Conservation (phyloP, 345 rosid species). For the Conringia planisiliqua region DNA sequence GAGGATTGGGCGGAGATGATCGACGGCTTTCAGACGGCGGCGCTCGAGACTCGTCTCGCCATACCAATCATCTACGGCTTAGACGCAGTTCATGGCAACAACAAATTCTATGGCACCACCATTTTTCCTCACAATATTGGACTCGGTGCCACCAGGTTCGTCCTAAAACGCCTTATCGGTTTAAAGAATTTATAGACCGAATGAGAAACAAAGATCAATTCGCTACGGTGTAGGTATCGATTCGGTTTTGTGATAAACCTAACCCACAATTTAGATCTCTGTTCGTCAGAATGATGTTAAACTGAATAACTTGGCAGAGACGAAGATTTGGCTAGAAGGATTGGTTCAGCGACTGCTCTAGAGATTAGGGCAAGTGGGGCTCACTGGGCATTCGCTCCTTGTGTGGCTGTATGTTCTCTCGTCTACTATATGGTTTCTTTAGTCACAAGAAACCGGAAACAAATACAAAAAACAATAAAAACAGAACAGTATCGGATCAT, state of each 20-base stretch:
- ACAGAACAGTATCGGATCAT: neutral
- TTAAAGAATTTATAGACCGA: neutral
- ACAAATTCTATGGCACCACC: conserved; percentile 68
- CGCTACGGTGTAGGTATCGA: neutral
- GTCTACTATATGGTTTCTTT: neutral
- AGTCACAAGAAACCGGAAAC: neutral
- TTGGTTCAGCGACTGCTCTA: conserved; percentile 74
- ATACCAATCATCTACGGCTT: conserved; percentile 74
- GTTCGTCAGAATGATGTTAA: neutral
- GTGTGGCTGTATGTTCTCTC: conserved; percentile 62
- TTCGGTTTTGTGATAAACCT: neutral
- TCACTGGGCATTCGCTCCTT: conserved; percentile 76
- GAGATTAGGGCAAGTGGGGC: conserved; percentile 82
- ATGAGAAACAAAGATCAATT: neutral
- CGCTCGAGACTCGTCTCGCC: conserved; percentile 58
- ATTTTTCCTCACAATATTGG: conserved; percentile 80
- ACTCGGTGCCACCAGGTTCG: conserved; percentile 83
- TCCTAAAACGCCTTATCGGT: neutral
- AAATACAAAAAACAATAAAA: neutral
- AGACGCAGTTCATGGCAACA: conserved; percentile 92
- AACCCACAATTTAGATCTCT: too few relatives aligned
- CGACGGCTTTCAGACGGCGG: conserved; percentile 56
- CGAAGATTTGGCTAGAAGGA: conserved; percentile 57
- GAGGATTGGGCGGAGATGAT: conserved; percentile 84
- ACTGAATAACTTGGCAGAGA: conserved; percentile 42